Percentiles rank a stretch among this genome's conserved stretches.
Evolutionary conservation across 2,329 filamentous ascomycete species (phyloP).

Genomic region (Epichloe aotearoae): DNA sequence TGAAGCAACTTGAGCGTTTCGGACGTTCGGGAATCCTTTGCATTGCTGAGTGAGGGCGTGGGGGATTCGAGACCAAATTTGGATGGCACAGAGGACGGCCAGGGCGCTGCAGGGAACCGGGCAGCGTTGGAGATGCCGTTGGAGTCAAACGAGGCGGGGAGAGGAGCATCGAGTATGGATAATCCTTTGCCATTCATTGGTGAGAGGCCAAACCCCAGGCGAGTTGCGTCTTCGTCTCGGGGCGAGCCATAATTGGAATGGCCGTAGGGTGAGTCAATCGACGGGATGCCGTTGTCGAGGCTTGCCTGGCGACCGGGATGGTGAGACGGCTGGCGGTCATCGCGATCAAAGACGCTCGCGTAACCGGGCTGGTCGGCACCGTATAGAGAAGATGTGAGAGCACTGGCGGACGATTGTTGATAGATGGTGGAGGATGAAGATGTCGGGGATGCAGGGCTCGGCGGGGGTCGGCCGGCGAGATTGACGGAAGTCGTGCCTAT

Average conservation of each 20-base stretch:
- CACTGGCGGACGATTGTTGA: conserved; percentile 51
- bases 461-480: conserved; percentile 52
- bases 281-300: conserved; percentile 42
- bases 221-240: conserved; percentile 47
- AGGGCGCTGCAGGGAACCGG: conserved; percentile 62
- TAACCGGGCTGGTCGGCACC: conserved; percentile 27
- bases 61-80: conserved; percentile 84
- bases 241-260: conserved; percentile 70
- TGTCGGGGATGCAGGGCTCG: conserved; percentile 29
- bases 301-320: conserved; percentile 35
- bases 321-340: conserved; percentile 23
- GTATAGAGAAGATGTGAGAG: conserved; percentile 48
- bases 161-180: conserved; percentile 85
- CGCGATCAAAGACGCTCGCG: conserved; percentile 24
- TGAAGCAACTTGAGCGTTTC: conserved; percentile 52
- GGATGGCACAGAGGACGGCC: conserved; percentile 83
- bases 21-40: conserved; percentile 46
- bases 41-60: conserved; percentile 55
- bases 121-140: conserved; percentile 89
- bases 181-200: conserved; percentile 57
- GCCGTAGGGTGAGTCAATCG: conserved; percentile 45
- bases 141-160: conserved; percentile 91
- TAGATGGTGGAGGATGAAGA: conserved; percentile 14
- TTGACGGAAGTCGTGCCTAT: conserved; percentile 44
- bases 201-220: conserved; percentile 62